Percentiles rank a stretch among this genome's conserved stretches.
phyloP scores from a whole-genome alignment of 2,329 filamentous ascomycete genomes.

The Hymenotorrendiella dingleyae region DNA sequence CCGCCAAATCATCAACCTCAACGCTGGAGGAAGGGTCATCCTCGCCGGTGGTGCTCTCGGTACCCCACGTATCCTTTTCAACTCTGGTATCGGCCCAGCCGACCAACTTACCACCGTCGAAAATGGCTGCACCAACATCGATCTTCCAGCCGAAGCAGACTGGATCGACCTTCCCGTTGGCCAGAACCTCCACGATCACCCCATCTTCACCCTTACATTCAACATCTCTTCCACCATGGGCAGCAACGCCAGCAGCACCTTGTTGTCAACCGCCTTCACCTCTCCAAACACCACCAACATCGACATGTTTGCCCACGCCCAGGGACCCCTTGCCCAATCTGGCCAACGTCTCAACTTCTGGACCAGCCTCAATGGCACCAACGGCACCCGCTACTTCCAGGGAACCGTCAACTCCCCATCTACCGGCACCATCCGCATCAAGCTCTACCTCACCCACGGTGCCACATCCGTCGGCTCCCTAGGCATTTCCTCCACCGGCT shows the following conservation, averaged over 20 bases:
- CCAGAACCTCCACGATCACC: constrained; percentile 51
- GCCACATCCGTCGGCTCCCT: constrained; percentile 42
- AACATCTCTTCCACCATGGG: constrained; percentile 14
- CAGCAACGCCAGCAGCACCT: constrained; percentile 4
- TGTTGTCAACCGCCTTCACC: constrained; percentile 40
- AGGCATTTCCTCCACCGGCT: constrained; percentile 33
- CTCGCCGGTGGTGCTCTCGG: constrained; percentile 15
- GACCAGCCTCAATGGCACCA: constrained; percentile 38
- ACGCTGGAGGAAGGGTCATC: constrained; percentile 18
- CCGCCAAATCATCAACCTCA: constrained; percentile 29
- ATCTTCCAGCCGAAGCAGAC: constrained; percentile 41
- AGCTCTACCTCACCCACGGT: constrained; percentile 46
- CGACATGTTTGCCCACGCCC: constrained; percentile 32
- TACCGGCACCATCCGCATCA: constrained; percentile 38
- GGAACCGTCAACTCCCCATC: constrained; percentile 41
- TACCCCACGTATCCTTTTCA: constrained; percentile 25
- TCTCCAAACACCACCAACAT: constrained; percentile 37
- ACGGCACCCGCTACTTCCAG: constrained; percentile 36
- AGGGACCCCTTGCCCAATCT: constrained; percentile 36
- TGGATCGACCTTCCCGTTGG: constrained; percentile 58
- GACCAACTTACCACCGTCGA: constrained; percentile 34
- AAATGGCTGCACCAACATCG: constrained; percentile 23
- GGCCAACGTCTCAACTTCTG: constrained; percentile 44
- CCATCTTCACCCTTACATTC: constrained; percentile 36
- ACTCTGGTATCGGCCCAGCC: constrained; percentile 25